A percentile compares a stretch with the other conserved stretches of the same genome.
Conservation (phyloP, 306 rosid genomes). For the Quercus ilex region DNA sequence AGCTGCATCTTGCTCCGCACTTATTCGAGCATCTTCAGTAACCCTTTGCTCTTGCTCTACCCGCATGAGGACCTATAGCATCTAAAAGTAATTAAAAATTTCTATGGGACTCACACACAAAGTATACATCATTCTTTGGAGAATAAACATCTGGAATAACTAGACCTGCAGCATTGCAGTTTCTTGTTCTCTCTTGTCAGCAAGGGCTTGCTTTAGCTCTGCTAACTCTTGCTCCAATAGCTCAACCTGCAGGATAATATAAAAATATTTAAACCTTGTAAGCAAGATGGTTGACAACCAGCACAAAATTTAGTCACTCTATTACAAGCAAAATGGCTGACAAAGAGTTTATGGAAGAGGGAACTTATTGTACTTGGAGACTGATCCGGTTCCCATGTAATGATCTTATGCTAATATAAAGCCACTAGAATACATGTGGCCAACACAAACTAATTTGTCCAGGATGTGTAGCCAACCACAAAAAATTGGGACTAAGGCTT, state of each 20-base stretch:
- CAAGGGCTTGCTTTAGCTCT: conserved; percentile 50
- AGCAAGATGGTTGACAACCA: not conserved
- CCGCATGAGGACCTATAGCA: conserved; percentile 58
- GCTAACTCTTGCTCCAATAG: conserved; percentile 80
- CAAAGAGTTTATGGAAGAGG: conserved; percentile 7
- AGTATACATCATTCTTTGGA: conserved; percentile 19
- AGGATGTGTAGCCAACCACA: too few relatives aligned
- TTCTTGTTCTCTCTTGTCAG: conserved; percentile 88
- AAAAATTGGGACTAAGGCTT: too few relatives aligned
- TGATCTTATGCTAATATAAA: too few relatives aligned
- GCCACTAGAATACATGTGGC: too few relatives aligned
- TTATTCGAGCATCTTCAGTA: conserved; percentile 85
- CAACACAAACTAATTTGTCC: too few relatives aligned
- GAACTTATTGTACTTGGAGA: conserved; percentile 16
- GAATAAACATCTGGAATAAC: conserved; percentile 30
- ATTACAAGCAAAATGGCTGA: not conserved
- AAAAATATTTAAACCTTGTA: conserved; percentile 20
- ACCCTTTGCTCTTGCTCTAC: conserved; percentile 81
- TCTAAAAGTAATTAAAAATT: conserved; percentile 23
- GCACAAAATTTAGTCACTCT: too few relatives aligned
- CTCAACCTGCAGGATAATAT: conserved; percentile 61
- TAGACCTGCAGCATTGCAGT: conserved; percentile 84
- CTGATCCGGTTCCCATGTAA: not conserved
- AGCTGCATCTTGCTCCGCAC: conserved; percentile 74
- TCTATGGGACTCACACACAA: conserved; percentile 2